Conservation (phyloP, 2,329 filamentous ascomycete genomes). For the Paraphaeosphaeria minitans region DNA sequence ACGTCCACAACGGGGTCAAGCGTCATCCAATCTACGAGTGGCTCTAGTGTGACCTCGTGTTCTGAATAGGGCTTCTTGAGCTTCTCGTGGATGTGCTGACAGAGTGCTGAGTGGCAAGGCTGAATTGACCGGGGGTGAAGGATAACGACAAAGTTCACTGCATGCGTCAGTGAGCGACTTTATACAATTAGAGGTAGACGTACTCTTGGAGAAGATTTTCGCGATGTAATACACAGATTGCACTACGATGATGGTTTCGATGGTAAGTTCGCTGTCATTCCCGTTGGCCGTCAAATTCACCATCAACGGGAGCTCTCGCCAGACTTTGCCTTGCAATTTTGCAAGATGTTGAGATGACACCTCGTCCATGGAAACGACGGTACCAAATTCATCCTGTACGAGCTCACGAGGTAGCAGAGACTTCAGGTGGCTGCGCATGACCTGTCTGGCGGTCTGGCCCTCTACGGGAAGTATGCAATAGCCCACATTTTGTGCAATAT, state of each 20-base stretch:
- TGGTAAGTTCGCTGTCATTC: background rate
- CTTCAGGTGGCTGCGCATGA: slow-evolving; percentile 8
- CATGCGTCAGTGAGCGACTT: background rate
- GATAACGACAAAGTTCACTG: background rate
- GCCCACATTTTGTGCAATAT: background rate
- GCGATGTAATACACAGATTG: background rate
- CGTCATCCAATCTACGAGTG: slow-evolving; percentile 13
- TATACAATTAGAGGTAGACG: background rate
- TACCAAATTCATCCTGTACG: slow-evolving; percentile 13
- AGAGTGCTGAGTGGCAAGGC: slow-evolving; percentile 2
- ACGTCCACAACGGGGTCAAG: background rate
- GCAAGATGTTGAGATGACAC: slow-evolving; percentile 6
- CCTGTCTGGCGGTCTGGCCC: background rate
- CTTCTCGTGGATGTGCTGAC: background rate
- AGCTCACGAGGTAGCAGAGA: slow-evolving; percentile 2
- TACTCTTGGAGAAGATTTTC: background rate
- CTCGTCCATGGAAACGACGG: background rate
- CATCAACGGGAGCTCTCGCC: slow-evolving; percentile 11
- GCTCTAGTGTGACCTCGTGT: slow-evolving; percentile 8
- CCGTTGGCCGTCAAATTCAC: background rate
- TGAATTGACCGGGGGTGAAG: background rate
- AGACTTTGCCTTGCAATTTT: slow-evolving; percentile 13
- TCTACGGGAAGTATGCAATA: background rate
- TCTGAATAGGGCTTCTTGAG: background rate
- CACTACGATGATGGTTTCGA: background rate